Evolutionary conservation across 371 early-diverging fungal genomes (phyloP).

Genomic region (Basidiobolus heterosporus): DNA sequence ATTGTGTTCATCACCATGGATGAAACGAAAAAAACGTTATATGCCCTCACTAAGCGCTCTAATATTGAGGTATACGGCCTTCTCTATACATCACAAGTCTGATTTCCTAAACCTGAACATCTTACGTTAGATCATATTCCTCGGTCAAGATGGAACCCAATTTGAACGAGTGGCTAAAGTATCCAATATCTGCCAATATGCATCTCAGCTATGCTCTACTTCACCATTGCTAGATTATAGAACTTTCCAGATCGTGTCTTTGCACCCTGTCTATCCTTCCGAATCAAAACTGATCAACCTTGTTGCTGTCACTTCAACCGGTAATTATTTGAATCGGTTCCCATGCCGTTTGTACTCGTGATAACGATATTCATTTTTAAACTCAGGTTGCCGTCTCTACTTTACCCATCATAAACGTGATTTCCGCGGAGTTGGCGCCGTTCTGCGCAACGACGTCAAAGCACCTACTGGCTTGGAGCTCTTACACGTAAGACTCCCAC

Average conservation of each 20-base stretch:
- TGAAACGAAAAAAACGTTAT: conserved; percentile 46
- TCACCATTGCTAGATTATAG: conserved; percentile 14
- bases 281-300: conserved; percentile 47
- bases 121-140: background rate
- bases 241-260: conserved; percentile 32
- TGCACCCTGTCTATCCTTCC: conserved; percentile 37
- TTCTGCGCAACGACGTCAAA: background rate
- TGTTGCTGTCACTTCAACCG: conserved; percentile 45
- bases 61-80: conserved; percentile 40
- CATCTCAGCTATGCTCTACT: conserved; percentile 24
- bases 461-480: conserved; percentile 38
- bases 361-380: conserved; percentile 2
- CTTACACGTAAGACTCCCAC: conserved; percentile 53
- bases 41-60: conserved; percentile 40
- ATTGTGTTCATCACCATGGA: conserved; percentile 44
- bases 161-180: conserved; percentile 18
- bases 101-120: no score
- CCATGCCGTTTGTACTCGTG: conserved; percentile 2
- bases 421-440: no score
- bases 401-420: conserved; percentile 30
- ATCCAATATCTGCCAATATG: conserved; percentile 23
- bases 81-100: no score
- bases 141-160: background rate
- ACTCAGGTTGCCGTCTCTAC: conserved; percentile 51
- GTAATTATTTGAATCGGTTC: background rate